A percentile compares a stretch with the other conserved stretches of the same genome.
phyloP scores from a whole-genome alignment of 371 early-diverging fungal genomes.

The Coemansia sp. region DNA sequence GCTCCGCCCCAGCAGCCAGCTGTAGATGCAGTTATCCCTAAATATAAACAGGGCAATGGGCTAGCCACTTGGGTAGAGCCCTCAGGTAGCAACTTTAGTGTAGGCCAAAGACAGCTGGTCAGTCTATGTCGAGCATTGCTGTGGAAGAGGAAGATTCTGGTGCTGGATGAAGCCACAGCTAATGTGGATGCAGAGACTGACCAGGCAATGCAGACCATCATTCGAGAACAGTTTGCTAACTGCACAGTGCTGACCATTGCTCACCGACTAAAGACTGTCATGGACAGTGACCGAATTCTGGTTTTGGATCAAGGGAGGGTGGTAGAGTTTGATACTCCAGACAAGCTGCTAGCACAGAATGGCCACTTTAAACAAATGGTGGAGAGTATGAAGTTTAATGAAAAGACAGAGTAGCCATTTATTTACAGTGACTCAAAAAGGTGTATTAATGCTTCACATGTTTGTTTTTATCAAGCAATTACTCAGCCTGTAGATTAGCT shows the following conservation, averaged over 20 bases:
- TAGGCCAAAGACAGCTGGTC: constrained; percentile 60
- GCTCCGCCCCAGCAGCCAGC: neutral
- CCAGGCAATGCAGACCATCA: constrained; percentile 78
- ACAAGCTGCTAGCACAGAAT: constrained; percentile 52
- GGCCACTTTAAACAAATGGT: constrained; percentile 16
- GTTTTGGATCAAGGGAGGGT: constrained; percentile 76
- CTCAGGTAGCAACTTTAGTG: constrained; percentile 58
- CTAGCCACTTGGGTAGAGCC: constrained; percentile 52
- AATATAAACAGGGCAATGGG: constrained; percentile 7
- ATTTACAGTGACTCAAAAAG: constrained; percentile 60
- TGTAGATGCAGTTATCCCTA: neutral
- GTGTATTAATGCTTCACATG: too few relatives aligned
- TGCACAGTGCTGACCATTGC: constrained; percentile 94
- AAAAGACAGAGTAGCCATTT: constrained; percentile 24
- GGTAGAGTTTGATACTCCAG: constrained; percentile 76
- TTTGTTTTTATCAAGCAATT: too few relatives aligned
- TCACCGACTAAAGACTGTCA: constrained; percentile 84
- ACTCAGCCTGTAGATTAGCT: too few relatives aligned
- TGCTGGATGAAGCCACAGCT: constrained; percentile 65
- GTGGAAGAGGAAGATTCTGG: constrained; percentile 58
- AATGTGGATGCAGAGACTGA: constrained; percentile 61
- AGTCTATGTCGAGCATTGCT: constrained; percentile 54
- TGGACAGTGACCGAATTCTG: constrained; percentile 81
- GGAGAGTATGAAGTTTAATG: constrained; percentile 8
- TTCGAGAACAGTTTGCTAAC: constrained; percentile 74